These are phyloP conservation scores for Huntiella moniliformis DNA, from an alignment of 2,329 filamentous ascomycete species.

Conservation along the genomic window DNA sequence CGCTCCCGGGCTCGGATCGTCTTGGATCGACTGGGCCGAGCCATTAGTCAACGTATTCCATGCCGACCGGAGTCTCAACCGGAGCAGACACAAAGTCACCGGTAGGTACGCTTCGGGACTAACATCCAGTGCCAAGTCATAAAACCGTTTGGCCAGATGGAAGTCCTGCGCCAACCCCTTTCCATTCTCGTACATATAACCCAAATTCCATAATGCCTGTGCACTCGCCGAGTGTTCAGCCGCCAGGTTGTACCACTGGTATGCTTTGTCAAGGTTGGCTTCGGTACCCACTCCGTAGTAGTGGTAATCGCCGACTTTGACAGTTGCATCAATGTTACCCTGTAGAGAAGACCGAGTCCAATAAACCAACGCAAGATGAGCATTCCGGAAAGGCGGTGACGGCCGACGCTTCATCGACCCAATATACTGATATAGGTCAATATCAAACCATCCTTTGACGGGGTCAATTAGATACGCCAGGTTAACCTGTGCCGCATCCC, in stretches of 20 bases:
- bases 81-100: slow-evolving; percentile 72
- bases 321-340: slow-evolving; percentile 76
- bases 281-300: slow-evolving; percentile 60
- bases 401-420: slow-evolving; percentile 7
- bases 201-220: slow-evolving; percentile 90
- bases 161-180: slow-evolving; percentile 87
- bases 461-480: slow-evolving; percentile 75
- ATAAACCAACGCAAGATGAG: slow-evolving; percentile 60
- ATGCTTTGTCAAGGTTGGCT: slow-evolving; percentile 63
- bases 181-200: slow-evolving; percentile 99
- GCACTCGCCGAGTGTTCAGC: slow-evolving; percentile 83
- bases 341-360: slow-evolving; percentile 93
- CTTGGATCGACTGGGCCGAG: slow-evolving; percentile 78
- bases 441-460: slow-evolving; percentile 31
- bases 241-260: slow-evolving; percentile 78
- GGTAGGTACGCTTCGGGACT: slow-evolving; percentile 89
- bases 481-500: slow-evolving; percentile 76
- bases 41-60: slow-evolving; percentile 91
- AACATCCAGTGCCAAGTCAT: slow-evolving; percentile 78
- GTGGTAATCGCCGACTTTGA: slow-evolving; percentile 99
- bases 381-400: slow-evolving; percentile 27
- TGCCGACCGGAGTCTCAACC: slow-evolving; percentile 66
- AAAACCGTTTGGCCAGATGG: slow-evolving; percentile 89
- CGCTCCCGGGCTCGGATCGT: slow-evolving; percentile 60
- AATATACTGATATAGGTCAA: slow-evolving; percentile 30